Conservation (phyloP, 2,329 filamentous ascomycete genomes). For the Pseudocercospora crystallina region DNA sequence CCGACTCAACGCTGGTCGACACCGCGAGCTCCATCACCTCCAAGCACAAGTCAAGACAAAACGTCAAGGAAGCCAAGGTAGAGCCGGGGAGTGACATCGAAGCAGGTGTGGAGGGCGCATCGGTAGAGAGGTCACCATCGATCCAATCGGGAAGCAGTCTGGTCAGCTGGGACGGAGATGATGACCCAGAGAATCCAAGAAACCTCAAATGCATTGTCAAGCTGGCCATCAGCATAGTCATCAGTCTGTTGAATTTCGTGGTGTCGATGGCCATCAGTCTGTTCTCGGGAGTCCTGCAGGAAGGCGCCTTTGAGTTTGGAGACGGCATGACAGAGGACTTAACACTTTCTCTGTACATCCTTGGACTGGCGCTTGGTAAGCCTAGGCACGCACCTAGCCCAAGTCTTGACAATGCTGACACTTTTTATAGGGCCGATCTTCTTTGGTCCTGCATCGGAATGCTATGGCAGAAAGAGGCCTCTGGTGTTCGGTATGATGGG, state of each 20-base stretch:
- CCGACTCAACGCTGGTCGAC: too few species aligned
- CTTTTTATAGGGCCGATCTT: constrained; percentile 46
- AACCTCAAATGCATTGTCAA: constrained; percentile 11
- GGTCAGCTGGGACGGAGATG: constrained; percentile 5
- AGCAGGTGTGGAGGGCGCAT: too few species aligned
- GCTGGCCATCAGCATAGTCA: constrained; percentile 4
- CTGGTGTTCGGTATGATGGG: constrained; percentile 50
- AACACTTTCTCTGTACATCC: constrained; percentile 13
- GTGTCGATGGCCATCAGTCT: constrained; percentile 18
- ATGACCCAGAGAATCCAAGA: constrained; percentile 10
- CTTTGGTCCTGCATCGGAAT: constrained; percentile 61
- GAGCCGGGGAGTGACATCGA: too few species aligned
- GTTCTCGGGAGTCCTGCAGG: constrained; percentile 7
- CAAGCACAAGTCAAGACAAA: too few species aligned
- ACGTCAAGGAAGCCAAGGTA: too few species aligned
- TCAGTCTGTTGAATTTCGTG: constrained; percentile 18
- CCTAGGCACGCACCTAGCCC: not conserved
- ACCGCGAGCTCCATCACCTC: too few species aligned
- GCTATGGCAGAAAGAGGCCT: constrained; percentile 52
- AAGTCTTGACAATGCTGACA: not conserved
- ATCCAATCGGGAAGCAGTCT: not conserved
- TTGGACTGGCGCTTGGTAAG: constrained; percentile 19
- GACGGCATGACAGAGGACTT: not conserved
- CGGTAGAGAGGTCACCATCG: constrained; percentile 8
- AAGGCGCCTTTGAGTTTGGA: not conserved